Conservation (phyloP, 129 eudicot species). For the Escallonia herrerae region DNA sequence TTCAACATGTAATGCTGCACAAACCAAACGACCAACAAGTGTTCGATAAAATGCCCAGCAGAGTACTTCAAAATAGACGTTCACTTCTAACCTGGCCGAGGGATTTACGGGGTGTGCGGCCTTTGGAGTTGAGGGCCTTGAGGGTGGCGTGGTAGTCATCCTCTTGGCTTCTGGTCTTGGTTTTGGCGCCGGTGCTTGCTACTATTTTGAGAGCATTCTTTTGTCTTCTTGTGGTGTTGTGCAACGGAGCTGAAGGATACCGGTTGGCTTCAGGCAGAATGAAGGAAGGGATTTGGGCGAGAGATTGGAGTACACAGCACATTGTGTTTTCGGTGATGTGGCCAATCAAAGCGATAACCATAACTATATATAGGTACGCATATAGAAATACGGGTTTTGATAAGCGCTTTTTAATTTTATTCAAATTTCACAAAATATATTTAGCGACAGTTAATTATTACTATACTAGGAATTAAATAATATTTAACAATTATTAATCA, state of each 20-base stretch:
- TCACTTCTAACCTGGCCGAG: slow-evolving; percentile 74
- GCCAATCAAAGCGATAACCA: too few species aligned
- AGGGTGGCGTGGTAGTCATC: slow-evolving; percentile 89
- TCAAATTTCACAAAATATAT: too few species aligned
- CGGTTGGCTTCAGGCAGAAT: slow-evolving; percentile 3
- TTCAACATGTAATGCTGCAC: slow-evolving; percentile 96
- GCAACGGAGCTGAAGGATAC: background rate
- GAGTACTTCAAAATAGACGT: background rate
- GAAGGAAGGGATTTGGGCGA: slow-evolving; percentile 31
- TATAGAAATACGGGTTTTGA: too few species aligned
- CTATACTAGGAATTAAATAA: too few species aligned
- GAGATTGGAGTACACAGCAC: slow-evolving; percentile 19
- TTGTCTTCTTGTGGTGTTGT: slow-evolving; percentile 1
- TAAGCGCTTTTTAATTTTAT: too few species aligned
- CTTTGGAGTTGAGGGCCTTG: slow-evolving; percentile 88
- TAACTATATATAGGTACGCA: too few species aligned
- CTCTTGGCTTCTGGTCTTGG: slow-evolving; percentile 37
- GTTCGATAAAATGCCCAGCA: slow-evolving; percentile 49
- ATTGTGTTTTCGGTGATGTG: too few species aligned
- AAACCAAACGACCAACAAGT: slow-evolving; percentile 24
- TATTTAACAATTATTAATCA: too few species aligned
- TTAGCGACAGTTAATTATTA: too few species aligned
- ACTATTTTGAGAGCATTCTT: slow-evolving; percentile 9
- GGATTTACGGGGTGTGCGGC: slow-evolving; percentile 81
- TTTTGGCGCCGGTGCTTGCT: slow-evolving; percentile 19